Base-by-base conservation (phyloP, 345 rosid genomes). In the Melastoma malabathricum region DNA sequence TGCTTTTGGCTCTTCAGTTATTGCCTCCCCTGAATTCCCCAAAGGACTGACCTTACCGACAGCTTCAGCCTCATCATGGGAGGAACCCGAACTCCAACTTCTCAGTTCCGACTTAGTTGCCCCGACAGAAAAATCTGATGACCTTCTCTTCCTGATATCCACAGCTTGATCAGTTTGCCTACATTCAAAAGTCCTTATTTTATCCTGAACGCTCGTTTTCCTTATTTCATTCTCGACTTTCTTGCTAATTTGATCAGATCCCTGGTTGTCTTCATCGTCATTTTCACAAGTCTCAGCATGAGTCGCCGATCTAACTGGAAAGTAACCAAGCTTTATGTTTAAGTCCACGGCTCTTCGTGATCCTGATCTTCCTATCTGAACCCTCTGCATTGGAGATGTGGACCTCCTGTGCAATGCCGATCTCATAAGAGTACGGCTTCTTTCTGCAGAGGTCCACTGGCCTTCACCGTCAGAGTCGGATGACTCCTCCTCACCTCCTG, bases 381-480 rank as follows among this genome's bases (percentile, higher is more conserved):
- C 59, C 70, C 83, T 75, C 56, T 79, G 68, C 84, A 77, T 81
- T 29, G 84, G 88, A 63, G 88, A 81, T n/a, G 82, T 81, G 10
- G 88, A 78, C 68, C 88, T 70, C 58, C 78, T 81, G 25, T 77
- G 74, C 18, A 72, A 60, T 55, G 75, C 75, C 19, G 80, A 75
- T 67, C 83, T 73, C 48, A 64, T 41, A 43, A 71, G 50, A 59
- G 68, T 20, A 48, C 78, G 75, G 68, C 80, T 73, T 64, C 84
- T 77, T 59, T 78, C 84, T 9, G 39, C 66, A 55, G 77, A 67
- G 10, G 20, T 48, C 55, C 6, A 10, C 38, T 65, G 68, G 59
- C 63, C 60, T 48, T 57, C 59, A 41, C 64, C 73, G 52, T 67
- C 51, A 18, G 71, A 66, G 43, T 66, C 61, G 12, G 76, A 72